Base-by-base conservation (phyloP, 352 stramenopile species). In the Pythium dissotocum region DNA sequence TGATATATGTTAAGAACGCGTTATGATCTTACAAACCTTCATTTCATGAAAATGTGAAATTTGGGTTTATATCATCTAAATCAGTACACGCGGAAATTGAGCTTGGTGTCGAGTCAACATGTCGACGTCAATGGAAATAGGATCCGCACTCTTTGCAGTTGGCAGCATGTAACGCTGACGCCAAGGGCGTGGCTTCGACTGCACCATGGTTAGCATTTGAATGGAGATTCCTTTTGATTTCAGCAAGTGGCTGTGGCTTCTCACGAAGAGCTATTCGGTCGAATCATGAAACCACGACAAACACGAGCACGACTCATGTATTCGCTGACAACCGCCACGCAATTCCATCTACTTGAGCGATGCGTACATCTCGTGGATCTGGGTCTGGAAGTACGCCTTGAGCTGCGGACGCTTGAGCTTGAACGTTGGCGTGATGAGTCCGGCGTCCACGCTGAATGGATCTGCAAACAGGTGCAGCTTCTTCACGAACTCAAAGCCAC, bases 401-500 rank as follows among this genome's bases (percentile, higher is more conserved):
- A 90, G 77, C 60, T 90, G 73, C 46, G 77, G 82, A 62, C 97
- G 80, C 79, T 98, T 99, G 63, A 98, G 85, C 74, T 99, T 99
- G 80, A 98, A 98, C 1, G 97, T 98, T 28, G 97, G 95, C 28
- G 97, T 99, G 13, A 98, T 76, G 40, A 99, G 77, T 26, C 83
- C 91, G 62, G 97, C 97, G 21, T 98, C 94, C 13, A 91, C 81
- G 4, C 78, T 88, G 67, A 98, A 98, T 18, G 87, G 72, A 36
- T 97, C 82, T 0, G 81, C 66, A 69, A 96, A 80, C 32, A 98
- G 70, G 63, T 97, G 73, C 18, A 98, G 73, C 57, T 88, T 91
- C 62, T 93, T 96, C 4, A 97, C 83, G 21, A 85, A 90, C 80
- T 99, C 96, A 72, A 98, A 98, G 36, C 94, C 91, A 55, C 96